phyloP scores from a whole-genome alignment of 1,284 basidiomycete species.

The Cutaneotrichosporon curvatum region DNA sequence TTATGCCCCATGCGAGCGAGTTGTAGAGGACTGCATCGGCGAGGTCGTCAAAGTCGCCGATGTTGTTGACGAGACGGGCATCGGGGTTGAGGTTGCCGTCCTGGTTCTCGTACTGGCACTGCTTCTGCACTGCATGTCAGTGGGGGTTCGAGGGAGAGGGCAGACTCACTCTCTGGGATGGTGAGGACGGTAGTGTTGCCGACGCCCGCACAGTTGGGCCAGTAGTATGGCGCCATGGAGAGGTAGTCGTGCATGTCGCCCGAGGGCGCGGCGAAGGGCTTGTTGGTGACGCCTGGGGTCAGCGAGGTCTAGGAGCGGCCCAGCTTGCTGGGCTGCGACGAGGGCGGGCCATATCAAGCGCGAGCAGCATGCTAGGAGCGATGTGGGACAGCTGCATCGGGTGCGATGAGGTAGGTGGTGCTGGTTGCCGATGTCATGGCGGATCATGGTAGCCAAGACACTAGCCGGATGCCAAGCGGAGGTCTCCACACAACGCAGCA shows the following conservation, averaged over 20 bases:
- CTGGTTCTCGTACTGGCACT: slow-evolving; percentile 7
- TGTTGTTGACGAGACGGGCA: slow-evolving; percentile 53
- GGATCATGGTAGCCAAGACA: no score
- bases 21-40: slow-evolving; percentile 60
- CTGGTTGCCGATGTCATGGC: no score
- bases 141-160: not conserved
- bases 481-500: no score
- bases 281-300: slow-evolving; percentile 11
- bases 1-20: slow-evolving; percentile 54
- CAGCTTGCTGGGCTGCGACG: no score
- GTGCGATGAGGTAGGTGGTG: no score
- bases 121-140: slow-evolving; percentile 7
- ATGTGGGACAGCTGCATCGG: no score
- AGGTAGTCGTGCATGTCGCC: slow-evolving; percentile 17
- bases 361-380: no score
- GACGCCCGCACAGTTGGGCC: slow-evolving; percentile 21
- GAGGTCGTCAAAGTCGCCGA: slow-evolving; percentile 53
- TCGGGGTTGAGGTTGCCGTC: slow-evolving; percentile 65
- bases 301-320: not conserved
- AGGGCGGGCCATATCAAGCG: no score
- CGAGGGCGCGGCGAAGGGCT: slow-evolving; percentile 10
- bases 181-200: slow-evolving; percentile 23
- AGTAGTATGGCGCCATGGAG: slow-evolving; percentile 17
- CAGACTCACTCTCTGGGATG: slow-evolving; percentile 13
- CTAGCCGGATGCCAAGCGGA: no score